Conservation (phyloP, 208 protist species). For the Acanthamoeba royreba region DNA sequence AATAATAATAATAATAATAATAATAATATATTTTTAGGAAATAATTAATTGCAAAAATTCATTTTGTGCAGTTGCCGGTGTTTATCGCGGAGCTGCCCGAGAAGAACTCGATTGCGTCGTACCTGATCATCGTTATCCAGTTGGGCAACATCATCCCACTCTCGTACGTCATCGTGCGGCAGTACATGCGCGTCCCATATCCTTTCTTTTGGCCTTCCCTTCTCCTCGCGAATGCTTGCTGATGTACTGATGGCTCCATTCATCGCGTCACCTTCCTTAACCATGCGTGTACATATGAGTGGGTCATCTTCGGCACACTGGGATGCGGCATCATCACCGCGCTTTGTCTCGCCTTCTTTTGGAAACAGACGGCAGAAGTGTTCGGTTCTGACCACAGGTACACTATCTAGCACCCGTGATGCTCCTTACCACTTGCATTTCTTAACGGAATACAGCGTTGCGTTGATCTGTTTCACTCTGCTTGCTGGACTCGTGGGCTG, state of each 20-base stretch:
- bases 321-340: neutral
- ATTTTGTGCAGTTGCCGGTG: neutral
- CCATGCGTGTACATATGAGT: neutral
- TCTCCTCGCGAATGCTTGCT: too few relatives aligned
- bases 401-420: neutral
- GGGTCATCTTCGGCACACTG: neutral
- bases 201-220: neutral
- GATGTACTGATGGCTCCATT: too few relatives aligned
- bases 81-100: neutral
- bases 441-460: neutral
- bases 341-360: neutral
- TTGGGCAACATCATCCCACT: slow-evolving; percentile 18
- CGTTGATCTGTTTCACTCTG: neutral
- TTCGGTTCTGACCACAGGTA: neutral
- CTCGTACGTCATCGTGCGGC: neutral
- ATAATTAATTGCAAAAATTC: too few relatives aligned
- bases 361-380: neutral
- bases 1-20: neutral
- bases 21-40: too few relatives aligned
- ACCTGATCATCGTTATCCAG: slow-evolving; percentile 30
- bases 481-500: neutral
- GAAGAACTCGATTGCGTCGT: neutral
- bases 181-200: neutral
- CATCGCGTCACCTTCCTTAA: neutral
- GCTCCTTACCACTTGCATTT: neutral